Conservation (phyloP, 140 eudicot genomes). For the Cichorium intybus region DNA sequence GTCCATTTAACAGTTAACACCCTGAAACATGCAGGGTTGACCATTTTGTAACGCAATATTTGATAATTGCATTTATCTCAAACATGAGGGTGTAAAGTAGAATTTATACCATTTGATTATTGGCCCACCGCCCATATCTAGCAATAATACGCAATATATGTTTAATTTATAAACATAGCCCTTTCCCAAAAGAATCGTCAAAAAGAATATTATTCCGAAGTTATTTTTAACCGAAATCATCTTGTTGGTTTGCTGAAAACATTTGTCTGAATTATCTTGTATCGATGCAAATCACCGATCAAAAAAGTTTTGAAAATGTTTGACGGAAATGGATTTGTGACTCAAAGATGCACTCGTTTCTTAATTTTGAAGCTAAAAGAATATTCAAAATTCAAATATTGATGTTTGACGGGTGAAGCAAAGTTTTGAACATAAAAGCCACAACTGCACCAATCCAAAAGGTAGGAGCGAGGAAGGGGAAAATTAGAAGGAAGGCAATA, state of each 20-base stretch:
- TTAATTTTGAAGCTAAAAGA: background rate
- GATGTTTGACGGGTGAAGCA: conserved; percentile 20
- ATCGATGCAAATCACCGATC: background rate
- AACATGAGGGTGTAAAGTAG: conserved; percentile 20
- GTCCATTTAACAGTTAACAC: conserved; percentile 4
- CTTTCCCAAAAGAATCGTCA: conserved; percentile 1
- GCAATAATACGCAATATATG: conserved; percentile 11
- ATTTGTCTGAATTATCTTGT: background rate
- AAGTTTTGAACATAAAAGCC: conserved; percentile 10
- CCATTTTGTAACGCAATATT: background rate
- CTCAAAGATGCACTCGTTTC: background rate
- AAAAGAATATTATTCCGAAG: background rate
- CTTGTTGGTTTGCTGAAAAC: background rate
- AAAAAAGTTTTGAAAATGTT: background rate
- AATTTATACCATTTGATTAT: conserved; percentile 10
- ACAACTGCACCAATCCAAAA: conserved; percentile 16
- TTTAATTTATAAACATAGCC: background rate
- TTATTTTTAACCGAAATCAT: background rate
- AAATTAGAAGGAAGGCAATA: background rate
- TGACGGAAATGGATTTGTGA: background rate
- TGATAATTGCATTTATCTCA: background rate
- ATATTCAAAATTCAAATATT: conserved; percentile 2
- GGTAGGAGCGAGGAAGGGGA: conserved; percentile 8
- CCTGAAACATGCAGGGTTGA: conserved; percentile 8
- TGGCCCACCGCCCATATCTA: conserved; percentile 34